Conservation (phyloP, 1,139 yeast genomes). For the Sugiyamaella sp. region DNA sequence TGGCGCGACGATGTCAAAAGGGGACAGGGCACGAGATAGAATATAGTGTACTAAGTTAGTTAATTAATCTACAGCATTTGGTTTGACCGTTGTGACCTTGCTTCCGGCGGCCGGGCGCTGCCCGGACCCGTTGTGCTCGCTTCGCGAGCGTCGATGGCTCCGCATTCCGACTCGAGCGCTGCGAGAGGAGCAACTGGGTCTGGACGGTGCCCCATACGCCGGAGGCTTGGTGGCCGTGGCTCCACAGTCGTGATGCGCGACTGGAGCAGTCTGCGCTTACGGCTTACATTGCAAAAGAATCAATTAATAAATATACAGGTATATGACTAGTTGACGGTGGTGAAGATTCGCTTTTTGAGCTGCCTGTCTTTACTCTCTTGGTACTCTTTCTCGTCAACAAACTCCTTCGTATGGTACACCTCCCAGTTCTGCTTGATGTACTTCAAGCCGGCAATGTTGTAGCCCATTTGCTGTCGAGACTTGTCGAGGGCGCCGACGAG, state of each 20-base stretch:
- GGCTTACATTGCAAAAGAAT: background rate
- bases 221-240: no score
- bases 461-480: conserved; percentile 70
- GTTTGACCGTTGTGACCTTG: no score
- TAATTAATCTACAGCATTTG: conserved; percentile 6
- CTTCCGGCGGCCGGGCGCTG: no score
- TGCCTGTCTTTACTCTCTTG: conserved; percentile 56
- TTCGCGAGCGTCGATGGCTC: no score
- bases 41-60: background rate
- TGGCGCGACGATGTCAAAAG: conserved; percentile 31
- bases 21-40: conserved; percentile 17
- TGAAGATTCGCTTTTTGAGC: conserved; percentile 68
- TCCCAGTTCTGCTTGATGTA: conserved; percentile 80
- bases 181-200: no score
- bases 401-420: conserved; percentile 69
- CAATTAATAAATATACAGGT: conserved; percentile 9
- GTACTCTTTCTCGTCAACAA: conserved; percentile 70
- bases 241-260: background rate
- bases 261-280: no score
- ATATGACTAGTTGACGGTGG: conserved; percentile 28
- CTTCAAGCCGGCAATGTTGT: conserved; percentile 80
- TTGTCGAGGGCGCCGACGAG: conserved; percentile 50
- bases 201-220: no score
- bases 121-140: no score
- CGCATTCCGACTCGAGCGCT: no score